These are phyloP conservation scores for Quercus ilex DNA, from an alignment of 306 rosid species.

Conservation along the genomic window DNA sequence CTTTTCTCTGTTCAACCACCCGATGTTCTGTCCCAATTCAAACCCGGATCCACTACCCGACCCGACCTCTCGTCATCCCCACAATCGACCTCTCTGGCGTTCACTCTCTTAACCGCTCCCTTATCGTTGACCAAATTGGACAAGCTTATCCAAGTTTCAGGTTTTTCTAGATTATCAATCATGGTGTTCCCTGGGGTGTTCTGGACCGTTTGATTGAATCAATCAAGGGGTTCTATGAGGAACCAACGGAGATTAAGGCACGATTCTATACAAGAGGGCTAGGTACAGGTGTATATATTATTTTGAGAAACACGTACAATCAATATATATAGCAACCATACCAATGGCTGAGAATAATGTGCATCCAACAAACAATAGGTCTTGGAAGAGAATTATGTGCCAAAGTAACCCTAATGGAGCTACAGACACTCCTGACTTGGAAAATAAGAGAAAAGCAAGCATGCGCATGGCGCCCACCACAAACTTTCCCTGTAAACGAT, in stretches of 20 bases:
- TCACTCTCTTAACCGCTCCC: slow-evolving; percentile 11
- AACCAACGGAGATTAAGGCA: slow-evolving; percentile 16
- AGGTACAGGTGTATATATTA: slow-evolving; percentile 10
- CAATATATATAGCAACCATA: no score
- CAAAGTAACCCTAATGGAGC: no score
- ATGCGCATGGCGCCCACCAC: no score
- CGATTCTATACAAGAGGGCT: slow-evolving; percentile 11
- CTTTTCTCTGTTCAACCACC: slow-evolving; percentile 34
- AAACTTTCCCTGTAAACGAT: no score
- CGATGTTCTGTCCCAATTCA: slow-evolving; percentile 8
- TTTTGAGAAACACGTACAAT: no score
- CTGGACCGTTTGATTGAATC: slow-evolving; percentile 20
- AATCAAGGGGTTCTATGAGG: slow-evolving; percentile 38
- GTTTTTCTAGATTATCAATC: slow-evolving; percentile 47
- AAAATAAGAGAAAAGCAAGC: no score
- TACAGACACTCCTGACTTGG: no score
- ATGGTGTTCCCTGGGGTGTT: slow-evolving; percentile 23
- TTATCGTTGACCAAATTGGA: slow-evolving; percentile 20
- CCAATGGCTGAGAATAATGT: no score
- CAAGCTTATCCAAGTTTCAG: slow-evolving; percentile 29
- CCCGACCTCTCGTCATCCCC: slow-evolving; percentile 5
- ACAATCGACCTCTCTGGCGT: slow-evolving; percentile 29
- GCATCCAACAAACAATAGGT: no score
- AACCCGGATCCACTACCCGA: background rate
- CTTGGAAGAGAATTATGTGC: no score